phyloP scores from a whole-genome alignment of 164 flowering plant species.

The Kalanchoe fedtschenkoi region DNA sequence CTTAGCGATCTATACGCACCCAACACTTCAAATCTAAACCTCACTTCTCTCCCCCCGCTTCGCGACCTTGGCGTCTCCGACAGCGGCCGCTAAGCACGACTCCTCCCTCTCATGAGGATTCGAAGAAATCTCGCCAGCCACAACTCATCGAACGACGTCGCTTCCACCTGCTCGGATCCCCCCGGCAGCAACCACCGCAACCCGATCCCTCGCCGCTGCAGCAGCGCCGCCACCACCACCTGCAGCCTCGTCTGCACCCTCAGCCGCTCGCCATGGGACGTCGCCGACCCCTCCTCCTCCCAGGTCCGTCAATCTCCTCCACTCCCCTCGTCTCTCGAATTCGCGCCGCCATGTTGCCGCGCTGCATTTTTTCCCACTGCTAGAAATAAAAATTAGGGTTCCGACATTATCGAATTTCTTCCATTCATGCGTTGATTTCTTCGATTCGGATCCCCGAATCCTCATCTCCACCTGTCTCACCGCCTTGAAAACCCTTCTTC shows the following conservation, averaged over 20 bases:
- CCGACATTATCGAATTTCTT: background rate
- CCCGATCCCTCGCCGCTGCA: background rate
- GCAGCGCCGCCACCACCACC: too few relatives aligned
- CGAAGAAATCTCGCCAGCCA: background rate
- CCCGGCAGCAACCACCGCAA: background rate
- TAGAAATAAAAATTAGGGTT: constrained; percentile 1
- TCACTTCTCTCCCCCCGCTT: background rate
- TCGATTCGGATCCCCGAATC: background rate
- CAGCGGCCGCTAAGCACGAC: too few relatives aligned
- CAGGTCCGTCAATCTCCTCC: background rate
- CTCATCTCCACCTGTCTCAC: too few relatives aligned
- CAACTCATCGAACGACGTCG: background rate
- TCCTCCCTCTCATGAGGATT: background rate
- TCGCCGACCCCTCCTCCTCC: background rate
- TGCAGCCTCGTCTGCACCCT: background rate
- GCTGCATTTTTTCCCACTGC: background rate
- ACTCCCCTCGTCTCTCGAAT: background rate
- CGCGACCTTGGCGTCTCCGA: too few relatives aligned
- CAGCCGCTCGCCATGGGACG: constrained; percentile 5
- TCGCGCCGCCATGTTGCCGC: background rate
- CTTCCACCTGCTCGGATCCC: background rate
- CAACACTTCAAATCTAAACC: too few relatives aligned
- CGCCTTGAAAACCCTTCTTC: too few relatives aligned
- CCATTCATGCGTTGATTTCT: background rate
- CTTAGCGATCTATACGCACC: background rate